Base-by-base conservation (phyloP, 306 rosid species). In the Prinsepia uniflora region DNA sequence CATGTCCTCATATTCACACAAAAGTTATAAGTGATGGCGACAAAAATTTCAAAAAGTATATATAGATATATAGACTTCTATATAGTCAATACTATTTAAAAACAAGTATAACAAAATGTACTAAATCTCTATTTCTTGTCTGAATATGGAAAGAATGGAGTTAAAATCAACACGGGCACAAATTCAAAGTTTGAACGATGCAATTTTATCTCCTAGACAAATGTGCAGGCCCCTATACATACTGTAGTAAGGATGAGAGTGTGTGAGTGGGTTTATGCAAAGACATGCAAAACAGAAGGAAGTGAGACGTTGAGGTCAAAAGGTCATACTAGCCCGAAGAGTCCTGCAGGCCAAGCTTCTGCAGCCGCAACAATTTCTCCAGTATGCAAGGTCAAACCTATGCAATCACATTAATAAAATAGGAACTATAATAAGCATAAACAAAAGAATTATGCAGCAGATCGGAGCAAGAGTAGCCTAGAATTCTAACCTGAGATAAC, bases 271-370 rank as follows among this genome's bases (percentile, higher is more conserved):
- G 54, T 2, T 20, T 22, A 3, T 0, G 11, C 22, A 46, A 46
- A 12, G 11, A 45, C 42, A 45, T 19, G 54, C 10, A 19, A 14
- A 24, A 63, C 44, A 45, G 57, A 78, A 76, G 44, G 17, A 59
- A 34, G 65, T 65, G 75, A 73, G 71, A 78, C 72, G 60, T 63
- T 57, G 63, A 82, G 78, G 80, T 81, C 30, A 24, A 24, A 0
- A 24, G 30, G 30, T 24, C 92, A 86, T 90, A 94, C 98, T 53
- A 94, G 86, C 71, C 97, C 97, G 57, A 86, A 85, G 75, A 94
- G 78, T 74, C 94, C 98, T 17, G 87, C 98, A 63, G 96, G 97
- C 97, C 97, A 90, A 63, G 98, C 97, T 71, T 88, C 92, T 70
- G 83, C 81, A 49, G 98, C 96, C 15, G 81, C 90, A 77, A 87